These are phyloP conservation scores for Wallacemonas sp. DNA, from an alignment of 208 protist species.

Conservation along the genomic window DNA sequence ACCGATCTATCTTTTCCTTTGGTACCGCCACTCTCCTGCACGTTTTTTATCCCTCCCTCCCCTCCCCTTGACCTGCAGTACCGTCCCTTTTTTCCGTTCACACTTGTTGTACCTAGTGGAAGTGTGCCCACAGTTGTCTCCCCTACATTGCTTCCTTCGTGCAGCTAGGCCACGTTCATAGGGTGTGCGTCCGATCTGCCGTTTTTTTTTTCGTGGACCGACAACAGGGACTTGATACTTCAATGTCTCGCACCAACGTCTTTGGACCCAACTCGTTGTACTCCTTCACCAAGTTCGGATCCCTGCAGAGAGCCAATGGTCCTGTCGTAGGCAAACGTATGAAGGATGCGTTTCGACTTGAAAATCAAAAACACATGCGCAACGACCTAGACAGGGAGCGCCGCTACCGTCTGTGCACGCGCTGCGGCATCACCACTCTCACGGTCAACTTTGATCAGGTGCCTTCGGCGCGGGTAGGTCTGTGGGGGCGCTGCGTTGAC, in stretches of 20 bases:
- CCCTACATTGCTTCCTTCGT: too few relatives aligned
- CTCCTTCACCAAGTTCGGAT: conserved; percentile 87
- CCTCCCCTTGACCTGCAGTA: too few relatives aligned
- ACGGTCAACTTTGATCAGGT: conserved; percentile 87
- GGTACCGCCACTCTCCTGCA: too few relatives aligned
- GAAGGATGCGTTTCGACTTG: conserved; percentile 80
- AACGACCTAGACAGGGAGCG: conserved; percentile 67
- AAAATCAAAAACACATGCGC: conserved; percentile 84
- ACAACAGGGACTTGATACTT: too few relatives aligned
- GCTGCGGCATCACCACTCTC: conserved; percentile 85
- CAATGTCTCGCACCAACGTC: conserved; percentile 78
- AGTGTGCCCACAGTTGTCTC: too few relatives aligned
- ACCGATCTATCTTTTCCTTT: too few relatives aligned
- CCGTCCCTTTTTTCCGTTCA: too few relatives aligned
- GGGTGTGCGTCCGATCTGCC: too few relatives aligned
- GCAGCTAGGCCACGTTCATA: too few relatives aligned
- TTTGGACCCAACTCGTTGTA: conserved; percentile 84
- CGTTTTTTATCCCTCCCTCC: too few relatives aligned
- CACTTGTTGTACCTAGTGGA: too few relatives aligned
- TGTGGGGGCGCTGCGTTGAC: conserved; percentile 83
- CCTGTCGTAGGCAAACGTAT: conserved; percentile 62
- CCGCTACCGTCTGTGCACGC: conserved; percentile 81
- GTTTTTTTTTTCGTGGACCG: too few relatives aligned
- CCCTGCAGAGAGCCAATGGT: conserved; percentile 48
- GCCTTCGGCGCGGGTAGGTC: conserved; percentile 78